Evolutionary conservation across 208 protist species (phyloP).

Genomic region (Naegleria lovaniensis): DNA sequence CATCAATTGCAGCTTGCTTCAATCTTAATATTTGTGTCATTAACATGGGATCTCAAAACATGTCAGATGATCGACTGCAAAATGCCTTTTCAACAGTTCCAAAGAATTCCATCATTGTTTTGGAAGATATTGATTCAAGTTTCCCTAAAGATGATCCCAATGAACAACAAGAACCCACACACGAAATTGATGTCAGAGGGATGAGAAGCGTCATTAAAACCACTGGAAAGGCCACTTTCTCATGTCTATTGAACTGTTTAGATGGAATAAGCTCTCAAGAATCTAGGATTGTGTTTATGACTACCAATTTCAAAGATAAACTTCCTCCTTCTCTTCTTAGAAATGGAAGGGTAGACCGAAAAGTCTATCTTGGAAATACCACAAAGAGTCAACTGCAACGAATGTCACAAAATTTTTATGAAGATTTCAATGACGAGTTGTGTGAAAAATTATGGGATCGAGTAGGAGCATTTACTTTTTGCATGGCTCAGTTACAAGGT

Average conservation of each 20-base stretch:
- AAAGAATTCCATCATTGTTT: slow-evolving; percentile 70
- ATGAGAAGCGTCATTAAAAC: slow-evolving; percentile 26
- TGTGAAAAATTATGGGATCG: background rate
- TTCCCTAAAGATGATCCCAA: slow-evolving; percentile 51
- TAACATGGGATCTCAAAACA: slow-evolving; percentile 65
- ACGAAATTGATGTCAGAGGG: slow-evolving; percentile 53
- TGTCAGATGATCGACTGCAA: slow-evolving; percentile 76
- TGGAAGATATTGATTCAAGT: slow-evolving; percentile 89
- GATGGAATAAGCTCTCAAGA: slow-evolving; percentile 79
- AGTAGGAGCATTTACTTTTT: background rate
- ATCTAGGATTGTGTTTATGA: slow-evolving; percentile 73
- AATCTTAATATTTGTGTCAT: slow-evolving; percentile 82
- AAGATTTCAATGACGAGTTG: background rate
- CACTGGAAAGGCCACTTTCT: slow-evolving; percentile 70
- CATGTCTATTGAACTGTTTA: slow-evolving; percentile 85
- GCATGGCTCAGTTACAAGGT: background rate
- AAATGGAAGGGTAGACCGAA: slow-evolving; percentile 76
- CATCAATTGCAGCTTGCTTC: slow-evolving; percentile 79
- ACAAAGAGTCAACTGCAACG: slow-evolving; percentile 56
- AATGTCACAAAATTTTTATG: slow-evolving; percentile 77
- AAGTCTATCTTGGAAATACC: slow-evolving; percentile 68
- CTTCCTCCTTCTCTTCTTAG: slow-evolving; percentile 70
- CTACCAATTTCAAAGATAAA: slow-evolving; percentile 82
- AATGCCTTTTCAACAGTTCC: slow-evolving; percentile 67
- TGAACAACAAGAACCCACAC: slow-evolving; percentile 23